Conservation (phyloP, 2,329 filamentous ascomycete species). For the Fusarium sp. region DNA sequence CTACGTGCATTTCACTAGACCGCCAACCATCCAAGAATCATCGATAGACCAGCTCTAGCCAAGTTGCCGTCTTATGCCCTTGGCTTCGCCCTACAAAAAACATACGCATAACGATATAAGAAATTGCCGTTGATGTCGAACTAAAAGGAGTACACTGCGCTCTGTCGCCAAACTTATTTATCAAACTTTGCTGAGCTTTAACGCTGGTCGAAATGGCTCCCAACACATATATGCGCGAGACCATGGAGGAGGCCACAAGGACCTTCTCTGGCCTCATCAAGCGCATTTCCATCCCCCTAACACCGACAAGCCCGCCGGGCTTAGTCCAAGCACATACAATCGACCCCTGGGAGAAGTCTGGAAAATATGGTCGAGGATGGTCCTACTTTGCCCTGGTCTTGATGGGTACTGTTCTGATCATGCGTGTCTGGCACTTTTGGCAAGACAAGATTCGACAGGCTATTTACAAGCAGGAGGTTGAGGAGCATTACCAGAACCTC, state of each 20-base stretch:
- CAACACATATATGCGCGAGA: constrained; percentile 51
- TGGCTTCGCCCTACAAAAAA: constrained; percentile 5
- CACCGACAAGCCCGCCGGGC: constrained; percentile 70
- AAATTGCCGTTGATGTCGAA: constrained; percentile 47
- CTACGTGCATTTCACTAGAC: constrained; percentile 12
- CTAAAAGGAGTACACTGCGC: constrained; percentile 43
- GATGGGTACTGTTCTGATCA: constrained; percentile 73
- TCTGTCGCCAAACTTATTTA: constrained; percentile 42
- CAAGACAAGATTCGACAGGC: constrained; percentile 93
- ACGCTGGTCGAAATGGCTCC: constrained; percentile 59
- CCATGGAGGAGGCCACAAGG: constrained; percentile 52
- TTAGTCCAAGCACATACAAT: constrained; percentile 72
- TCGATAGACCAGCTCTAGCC: constrained; percentile 17
- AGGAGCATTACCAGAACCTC: constrained; percentile 71
- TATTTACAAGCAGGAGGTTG: constrained; percentile 85
- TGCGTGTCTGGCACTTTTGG: constrained; percentile 89
- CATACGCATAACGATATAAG: constrained; percentile 20
- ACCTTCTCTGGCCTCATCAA: constrained; percentile 60
- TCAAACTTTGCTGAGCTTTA: constrained; percentile 38
- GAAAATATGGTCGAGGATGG: constrained; percentile 89
- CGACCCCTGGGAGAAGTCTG: constrained; percentile 85
- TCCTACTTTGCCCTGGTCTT: constrained; percentile 87
- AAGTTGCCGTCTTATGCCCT: constrained; percentile 12
- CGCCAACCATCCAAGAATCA: background rate
- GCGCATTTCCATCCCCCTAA: constrained; percentile 72